phyloP scores from a whole-genome alignment of 2,329 filamentous ascomycete genomes.

The Clarireedia paspali region DNA sequence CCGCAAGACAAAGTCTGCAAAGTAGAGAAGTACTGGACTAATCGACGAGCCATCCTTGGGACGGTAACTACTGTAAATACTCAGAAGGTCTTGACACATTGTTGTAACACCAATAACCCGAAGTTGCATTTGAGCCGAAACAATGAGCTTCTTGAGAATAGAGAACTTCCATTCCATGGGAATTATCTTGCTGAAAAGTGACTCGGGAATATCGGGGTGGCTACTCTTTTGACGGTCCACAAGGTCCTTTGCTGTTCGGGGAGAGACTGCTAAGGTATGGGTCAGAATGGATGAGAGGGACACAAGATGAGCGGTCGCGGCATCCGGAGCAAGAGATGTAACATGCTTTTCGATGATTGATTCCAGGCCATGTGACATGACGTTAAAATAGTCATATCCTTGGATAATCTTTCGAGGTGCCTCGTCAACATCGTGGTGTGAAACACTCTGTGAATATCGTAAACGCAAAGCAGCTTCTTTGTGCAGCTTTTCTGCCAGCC shows the following conservation, averaged over 20 bases:
- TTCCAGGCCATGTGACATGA: slow-evolving; percentile 37
- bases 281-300: slow-evolving; percentile 40
- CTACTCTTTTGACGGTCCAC: slow-evolving; percentile 23
- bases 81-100: slow-evolving; percentile 65
- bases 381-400: slow-evolving; percentile 38
- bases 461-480: slow-evolving; percentile 15
- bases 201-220: slow-evolving; percentile 21
- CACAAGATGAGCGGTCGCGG: slow-evolving; percentile 33
- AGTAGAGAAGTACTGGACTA: slow-evolving; percentile 54
- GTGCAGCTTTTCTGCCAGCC: slow-evolving; percentile 18
- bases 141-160: slow-evolving; percentile 63
- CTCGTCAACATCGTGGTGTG: slow-evolving; percentile 15
- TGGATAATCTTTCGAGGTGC: slow-evolving; percentile 32
- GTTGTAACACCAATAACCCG: slow-evolving; percentile 70
- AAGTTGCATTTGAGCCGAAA: slow-evolving; percentile 83
- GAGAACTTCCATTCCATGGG: slow-evolving; percentile 56
- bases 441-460: slow-evolving; percentile 5
- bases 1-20: slow-evolving; percentile 61
- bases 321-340: slow-evolving; percentile 42
- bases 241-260: slow-evolving; percentile 13
- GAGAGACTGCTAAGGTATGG: slow-evolving; percentile 29
- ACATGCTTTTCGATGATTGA: slow-evolving; percentile 47
- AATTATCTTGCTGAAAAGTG: slow-evolving; percentile 20
- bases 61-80: slow-evolving; percentile 50
- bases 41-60: slow-evolving; percentile 27